phyloP scores from a whole-genome alignment of 345 rosid species.

The Eutrema heterophyllum region DNA sequence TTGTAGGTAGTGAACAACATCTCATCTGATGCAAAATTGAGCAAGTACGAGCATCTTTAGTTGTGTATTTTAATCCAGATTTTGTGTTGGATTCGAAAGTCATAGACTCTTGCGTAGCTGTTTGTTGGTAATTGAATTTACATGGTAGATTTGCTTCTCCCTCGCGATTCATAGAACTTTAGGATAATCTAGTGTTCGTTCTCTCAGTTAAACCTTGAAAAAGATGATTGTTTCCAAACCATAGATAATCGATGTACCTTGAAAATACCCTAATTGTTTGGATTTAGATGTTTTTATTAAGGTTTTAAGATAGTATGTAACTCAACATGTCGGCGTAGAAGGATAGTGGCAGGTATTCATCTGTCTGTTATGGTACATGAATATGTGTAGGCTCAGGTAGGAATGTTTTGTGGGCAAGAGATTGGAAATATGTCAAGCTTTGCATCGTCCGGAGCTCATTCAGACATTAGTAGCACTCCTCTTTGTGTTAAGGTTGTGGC shows the following conservation, averaged over 20 bases:
- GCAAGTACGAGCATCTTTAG: background rate
- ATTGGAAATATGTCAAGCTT: conserved; percentile 81
- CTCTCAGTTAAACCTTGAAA: background rate
- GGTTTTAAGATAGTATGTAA: background rate
- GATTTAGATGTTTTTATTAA: background rate
- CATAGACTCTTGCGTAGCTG: background rate
- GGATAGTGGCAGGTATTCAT: conserved; percentile 32
- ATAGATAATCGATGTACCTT: background rate
- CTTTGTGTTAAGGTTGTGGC: conserved; percentile 48
- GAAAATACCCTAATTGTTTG: background rate
- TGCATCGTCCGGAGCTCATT: conserved; percentile 51
- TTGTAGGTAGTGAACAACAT: background rate
- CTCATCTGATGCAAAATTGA: background rate
- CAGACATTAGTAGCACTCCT: conserved; percentile 42
- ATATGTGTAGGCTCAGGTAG: conserved; percentile 99
- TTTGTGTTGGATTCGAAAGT: background rate
- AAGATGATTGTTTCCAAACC: background rate
- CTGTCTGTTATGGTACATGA: conserved; percentile 60
- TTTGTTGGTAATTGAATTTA: background rate
- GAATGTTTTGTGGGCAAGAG: conserved; percentile 85
- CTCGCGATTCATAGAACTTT: background rate
- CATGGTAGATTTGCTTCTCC: background rate
- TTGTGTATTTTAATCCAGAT: background rate
- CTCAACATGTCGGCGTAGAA: conserved; percentile 14
- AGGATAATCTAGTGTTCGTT: background rate